Percentiles rank a stretch among this genome's conserved stretches.
These are phyloP conservation scores for Tanacetum coccineum DNA, from an alignment of 129 eudicot species.

Conservation along the genomic window DNA sequence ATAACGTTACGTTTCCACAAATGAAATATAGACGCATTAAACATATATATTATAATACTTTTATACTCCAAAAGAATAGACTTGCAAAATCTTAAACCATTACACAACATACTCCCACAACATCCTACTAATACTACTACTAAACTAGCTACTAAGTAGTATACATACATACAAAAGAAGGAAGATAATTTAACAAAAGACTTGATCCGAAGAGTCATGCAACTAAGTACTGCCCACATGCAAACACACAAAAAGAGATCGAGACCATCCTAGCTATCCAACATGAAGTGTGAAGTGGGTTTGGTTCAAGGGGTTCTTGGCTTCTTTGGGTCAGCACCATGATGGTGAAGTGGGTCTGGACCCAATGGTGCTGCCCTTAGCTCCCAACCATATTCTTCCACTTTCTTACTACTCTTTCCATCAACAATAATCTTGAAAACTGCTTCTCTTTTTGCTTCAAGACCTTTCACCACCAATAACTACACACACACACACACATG, in stretches of 20 bases:
- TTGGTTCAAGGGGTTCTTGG: conserved; percentile 32
- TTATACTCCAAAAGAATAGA: conserved; percentile 16
- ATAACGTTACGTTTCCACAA: too few species aligned
- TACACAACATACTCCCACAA: neutral
- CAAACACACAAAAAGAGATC: conserved; percentile 18
- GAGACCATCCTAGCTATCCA: too few species aligned
- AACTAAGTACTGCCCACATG: conserved; percentile 15
- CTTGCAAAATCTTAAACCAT: conserved; percentile 19
- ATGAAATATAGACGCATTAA: too few species aligned
- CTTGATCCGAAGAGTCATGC: conserved; percentile 11
- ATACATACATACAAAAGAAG: conserved; percentile 2
- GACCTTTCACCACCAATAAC: conserved; percentile 33
- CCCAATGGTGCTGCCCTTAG: conserved; percentile 45
- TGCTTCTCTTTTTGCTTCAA: conserved; percentile 21
- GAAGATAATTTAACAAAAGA: conserved; percentile 12
- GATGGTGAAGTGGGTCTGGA: conserved; percentile 45
- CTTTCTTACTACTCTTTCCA: neutral
- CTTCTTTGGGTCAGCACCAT: conserved; percentile 36
- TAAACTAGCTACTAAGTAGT: neutral
- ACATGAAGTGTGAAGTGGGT: neutral
- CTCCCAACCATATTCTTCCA: conserved; percentile 25
- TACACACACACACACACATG: conserved; percentile 20
- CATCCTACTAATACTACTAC: too few species aligned
- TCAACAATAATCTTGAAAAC: conserved; percentile 16
- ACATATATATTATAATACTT: too few species aligned